Base-by-base conservation (phyloP, 495 filamentous ascomycete genomes). In the Podospora pseudocomata region DNA sequence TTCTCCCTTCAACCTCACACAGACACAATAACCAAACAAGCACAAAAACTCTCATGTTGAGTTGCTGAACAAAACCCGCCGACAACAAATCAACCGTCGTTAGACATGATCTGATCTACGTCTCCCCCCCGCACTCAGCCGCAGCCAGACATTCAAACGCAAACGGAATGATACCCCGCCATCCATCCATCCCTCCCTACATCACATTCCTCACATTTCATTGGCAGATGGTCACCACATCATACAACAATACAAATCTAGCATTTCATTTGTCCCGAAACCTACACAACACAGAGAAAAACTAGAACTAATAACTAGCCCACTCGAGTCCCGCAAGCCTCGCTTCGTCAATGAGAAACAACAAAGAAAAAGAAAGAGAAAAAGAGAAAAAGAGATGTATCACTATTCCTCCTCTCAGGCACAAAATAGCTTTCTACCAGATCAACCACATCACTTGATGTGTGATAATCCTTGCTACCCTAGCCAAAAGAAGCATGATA, bases 401-500 rank as follows among this genome's bases (percentile, higher is more conserved):
- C 30, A 4, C 30, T 20, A 59, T 59, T 27, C 23, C 23, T 32
- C 7, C 30, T 7, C 30, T 7, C 19, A 59, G 56, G 26, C 9
- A 23, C 56, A 19, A 23, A 59, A 23, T 59, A 59, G 39, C 39
- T 49, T 49, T 59, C 56, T 23, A 27, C n/a, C 26, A 6, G 26
- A 59, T 59, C 56, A 59, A 4, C 19, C 19, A 20, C 30, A 32
- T 18, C 56, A 59, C 56, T 59, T 59, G 56, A 32, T 32, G 56
- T 32, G 56, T 49, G 19, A 58, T 58, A 9, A 58, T 9, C 56
- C 23, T 20, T 9, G 56, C 56, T 20, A 49, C 39, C 39, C 39
- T 61, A 32, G 27, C 26, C 56, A 62, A 18, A 30, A 62, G 23
- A 64, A 67, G 70, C 74, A 70, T 39, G 66, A 60, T 66, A 53